These are phyloP conservation scores for Aspergillus sp. DNA, from an alignment of 2,329 filamentous ascomycete species.

Conservation along the genomic window DNA sequence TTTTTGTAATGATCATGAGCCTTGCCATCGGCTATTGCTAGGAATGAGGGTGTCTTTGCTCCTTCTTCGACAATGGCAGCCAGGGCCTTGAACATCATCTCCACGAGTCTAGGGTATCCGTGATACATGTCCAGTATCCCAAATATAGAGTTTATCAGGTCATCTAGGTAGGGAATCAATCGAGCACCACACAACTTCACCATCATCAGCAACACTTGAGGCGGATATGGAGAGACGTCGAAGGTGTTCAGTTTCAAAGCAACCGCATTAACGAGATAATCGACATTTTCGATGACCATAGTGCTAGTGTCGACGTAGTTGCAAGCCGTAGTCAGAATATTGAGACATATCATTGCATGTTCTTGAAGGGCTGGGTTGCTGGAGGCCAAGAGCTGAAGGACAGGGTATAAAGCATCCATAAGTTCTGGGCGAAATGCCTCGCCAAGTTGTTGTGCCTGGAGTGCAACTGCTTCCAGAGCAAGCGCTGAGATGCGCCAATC, in stretches of 20 bases:
- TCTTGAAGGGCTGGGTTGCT: constrained; percentile 58
- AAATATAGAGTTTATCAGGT: constrained; percentile 85
- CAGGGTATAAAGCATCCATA: constrained; percentile 82
- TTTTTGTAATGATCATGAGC: constrained; percentile 21
- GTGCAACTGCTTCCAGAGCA: constrained; percentile 69
- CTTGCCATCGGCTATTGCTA: constrained; percentile 35
- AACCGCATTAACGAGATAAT: constrained; percentile 93
- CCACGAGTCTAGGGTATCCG: constrained; percentile 78
- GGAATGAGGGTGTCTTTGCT: constrained; percentile 46
- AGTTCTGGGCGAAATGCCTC: constrained; percentile 71
- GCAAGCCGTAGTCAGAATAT: constrained; percentile 67
- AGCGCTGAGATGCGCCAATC: constrained; percentile 72
- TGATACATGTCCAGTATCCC: constrained; percentile 91
- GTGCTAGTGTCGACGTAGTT: constrained; percentile 66
- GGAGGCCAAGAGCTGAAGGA: constrained; percentile 81
- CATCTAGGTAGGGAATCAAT: constrained; percentile 81
- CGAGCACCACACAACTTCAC: constrained; percentile 73
- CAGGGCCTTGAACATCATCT: constrained; percentile 74
- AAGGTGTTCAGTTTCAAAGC: constrained; percentile 83
- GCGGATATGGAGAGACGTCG: constrained; percentile 83
- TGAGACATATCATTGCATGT: constrained; percentile 76
- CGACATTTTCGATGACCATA: constrained; percentile 81
- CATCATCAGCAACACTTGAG: constrained; percentile 91
- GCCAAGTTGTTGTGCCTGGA: constrained; percentile 61
- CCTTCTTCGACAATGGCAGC: constrained; percentile 78